Base-by-base conservation (phyloP, 352 stramenopile genomes). In the Globisporangium ultimum region DNA sequence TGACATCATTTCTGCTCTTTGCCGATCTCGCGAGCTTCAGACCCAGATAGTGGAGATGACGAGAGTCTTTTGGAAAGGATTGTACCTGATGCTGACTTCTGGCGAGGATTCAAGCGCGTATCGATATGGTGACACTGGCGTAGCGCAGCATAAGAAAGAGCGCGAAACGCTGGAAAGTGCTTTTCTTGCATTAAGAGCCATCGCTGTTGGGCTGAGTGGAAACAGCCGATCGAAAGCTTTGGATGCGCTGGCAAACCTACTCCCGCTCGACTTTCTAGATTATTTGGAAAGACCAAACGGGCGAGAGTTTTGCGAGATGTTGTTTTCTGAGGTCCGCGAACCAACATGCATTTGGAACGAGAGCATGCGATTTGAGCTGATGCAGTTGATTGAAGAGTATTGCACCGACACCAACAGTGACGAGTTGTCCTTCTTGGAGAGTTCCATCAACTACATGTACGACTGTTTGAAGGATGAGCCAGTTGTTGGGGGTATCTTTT, bases 331-430 rank as follows among this genome's bases (percentile, higher is more conserved):
- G 52, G 86, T 93, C 61, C 76, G 82, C 7, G 76, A 91, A 18
- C 81, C 81, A 22, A 88, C 68, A 2, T 93, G 84, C 53, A 88
- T 93, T 41, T 93, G 84, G 84, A 88, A 91, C 24, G 71, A 77
- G 58, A 74, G 53, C 38, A 89, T 79, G 12, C 68, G 79, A 9
- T 63, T 47, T 14, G 84, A 93, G 61, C 56, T 93, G n/a, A 80
- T 85, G 59, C 72, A 88, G 41, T 55, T 91, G 15, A 89, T 84
- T 10, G 76, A 87, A 63, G 84, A 91, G 20, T 87, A 89, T 61
- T 91, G 78, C 48, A 84, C 68, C 12, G 71, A 88, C 55, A 59
- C 46, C 17, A 73, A 57, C 57, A 75, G 65, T 14, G 73, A 90
- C 36, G 78, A 77, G 28, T 47, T 91, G 41, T 83, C 76, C 0